Base-by-base conservation (phyloP, 2,329 filamentous ascomycete genomes). In the Plectosphaerella cucumerina region DNA sequence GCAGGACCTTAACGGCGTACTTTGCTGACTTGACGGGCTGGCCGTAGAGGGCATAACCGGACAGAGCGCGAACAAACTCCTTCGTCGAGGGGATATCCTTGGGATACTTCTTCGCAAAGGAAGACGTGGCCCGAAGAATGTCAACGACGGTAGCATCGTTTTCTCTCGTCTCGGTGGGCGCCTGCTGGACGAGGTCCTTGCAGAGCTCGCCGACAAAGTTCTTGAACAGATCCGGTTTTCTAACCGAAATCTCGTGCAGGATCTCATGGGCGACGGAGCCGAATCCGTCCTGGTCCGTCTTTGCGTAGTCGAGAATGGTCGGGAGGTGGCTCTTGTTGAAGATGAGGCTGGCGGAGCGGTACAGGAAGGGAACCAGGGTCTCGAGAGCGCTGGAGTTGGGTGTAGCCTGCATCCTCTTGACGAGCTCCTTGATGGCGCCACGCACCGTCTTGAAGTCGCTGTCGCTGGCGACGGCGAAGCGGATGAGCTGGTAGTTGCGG, bases 261-360 rank as follows among this genome's bases (percentile, higher is more conserved):
- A 97, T 80, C 62, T 96, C 89, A 62, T 97, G 91, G 2, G 94
- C 93, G 14, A 89, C 84, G 18, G 81, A 74, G 6, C 87, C 89
- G 46, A 97, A 76, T 1, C 85, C 86, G 46, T 88, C 84, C 62
- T 92, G 87, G 62, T 97, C 87, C 10, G 84, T 92, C 61, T 90
- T 86, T 11, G 92, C 91, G 61, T 87, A 89, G 52, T 91, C 86
- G 74, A 97, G 89, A 56, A 97, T 93, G 1, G 90, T 85, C 3
- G 92, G 85, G 17, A 99, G 85, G 65, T 99, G 92, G 65, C 93
- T 97, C 62, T 89, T 86, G 71, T 97, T 99, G 73, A 95, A 97
- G 58, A 96, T 81, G 56, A 99, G 78, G 52, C 90, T 85, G 33
- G 90, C 87, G 50, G 86, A 86, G 42, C 90, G 85, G 65, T 96